Percentiles rank a stretch among this genome's conserved stretches.
Evolutionary conservation across 352 stramenopile genomes (phyloP).

Genomic region (Aphanomyces stellatus): DNA sequence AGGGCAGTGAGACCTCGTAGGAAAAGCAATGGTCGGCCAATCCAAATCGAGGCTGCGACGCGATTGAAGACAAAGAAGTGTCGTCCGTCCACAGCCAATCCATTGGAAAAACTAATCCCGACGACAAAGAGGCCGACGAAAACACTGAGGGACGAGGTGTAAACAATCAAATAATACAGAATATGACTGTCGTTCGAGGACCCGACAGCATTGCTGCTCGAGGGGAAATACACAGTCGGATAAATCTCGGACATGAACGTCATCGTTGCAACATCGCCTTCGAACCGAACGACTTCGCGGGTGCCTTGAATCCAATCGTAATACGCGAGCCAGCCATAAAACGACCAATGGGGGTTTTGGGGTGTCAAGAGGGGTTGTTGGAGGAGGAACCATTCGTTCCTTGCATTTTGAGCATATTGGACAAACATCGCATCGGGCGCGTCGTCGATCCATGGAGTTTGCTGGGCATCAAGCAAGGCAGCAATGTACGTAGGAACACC

Average conservation of each 20-base stretch:
- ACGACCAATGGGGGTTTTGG: not conserved
- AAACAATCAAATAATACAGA: constrained; percentile 3
- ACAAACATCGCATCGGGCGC: not conserved
- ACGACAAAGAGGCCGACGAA: not conserved
- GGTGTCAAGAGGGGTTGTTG: not conserved
- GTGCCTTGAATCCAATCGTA: constrained; percentile 1
- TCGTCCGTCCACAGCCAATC: not conserved
- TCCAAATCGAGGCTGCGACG: not conserved
- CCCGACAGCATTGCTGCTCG: not conserved
- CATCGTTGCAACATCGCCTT: constrained; percentile 3
- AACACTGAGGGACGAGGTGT: not conserved
- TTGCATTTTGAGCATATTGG: not conserved
- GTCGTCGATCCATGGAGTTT: not conserved
- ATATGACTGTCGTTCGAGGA: too few relatives aligned
- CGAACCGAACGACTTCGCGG: constrained; percentile 6
- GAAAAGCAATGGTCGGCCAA: not conserved
- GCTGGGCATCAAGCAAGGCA: too few relatives aligned
- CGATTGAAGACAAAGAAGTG: constrained; percentile 3
- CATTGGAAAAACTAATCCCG: not conserved
- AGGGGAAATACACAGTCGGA: not conserved
- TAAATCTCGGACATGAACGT: not conserved
- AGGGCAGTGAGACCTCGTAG: not conserved
- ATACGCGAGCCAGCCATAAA: not conserved
- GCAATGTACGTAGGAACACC: too few relatives aligned
- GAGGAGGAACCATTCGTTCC: not conserved